These are phyloP conservation scores for Vitis riparia DNA, from an alignment of 164 flowering plant species.

Conservation along the genomic window DNA sequence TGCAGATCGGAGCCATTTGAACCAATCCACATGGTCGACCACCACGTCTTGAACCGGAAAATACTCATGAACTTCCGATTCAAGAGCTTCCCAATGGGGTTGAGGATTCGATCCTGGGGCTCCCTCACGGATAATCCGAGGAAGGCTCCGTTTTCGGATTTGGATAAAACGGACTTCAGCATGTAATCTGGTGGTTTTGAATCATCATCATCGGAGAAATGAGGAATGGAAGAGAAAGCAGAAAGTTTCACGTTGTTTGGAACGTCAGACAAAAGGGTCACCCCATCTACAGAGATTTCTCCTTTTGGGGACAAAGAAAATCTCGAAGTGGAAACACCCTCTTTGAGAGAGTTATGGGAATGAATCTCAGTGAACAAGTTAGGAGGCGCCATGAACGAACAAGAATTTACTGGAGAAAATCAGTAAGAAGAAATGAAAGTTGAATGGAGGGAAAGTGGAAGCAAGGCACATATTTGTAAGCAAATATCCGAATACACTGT, in stretches of 20 bases:
- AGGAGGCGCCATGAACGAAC: neutral
- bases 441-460: too few species aligned
- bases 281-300: neutral
- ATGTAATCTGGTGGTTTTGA: neutral
- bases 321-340: neutral
- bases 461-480: too few species aligned
- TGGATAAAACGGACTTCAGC: neutral
- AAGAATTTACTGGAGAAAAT: too few species aligned
- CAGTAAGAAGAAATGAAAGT: too few species aligned
- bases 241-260: neutral
- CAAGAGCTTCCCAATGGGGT: neutral
- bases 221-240: neutral
- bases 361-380: neutral
- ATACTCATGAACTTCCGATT: constrained; percentile 8
- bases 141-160: neutral
- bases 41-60: constrained; percentile 18
- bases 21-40: constrained; percentile 15
- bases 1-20: neutral
- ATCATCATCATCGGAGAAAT: neutral
- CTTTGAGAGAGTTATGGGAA: neutral
- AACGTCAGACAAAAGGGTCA: neutral
- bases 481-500: too few species aligned
- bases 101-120: neutral
- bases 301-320: neutral
- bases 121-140: neutral